Percentiles rank a stretch among this genome's conserved stretches.
Conservation (phyloP, 495 filamentous ascomycete genomes). For the Corynascus novoguineensis region DNA sequence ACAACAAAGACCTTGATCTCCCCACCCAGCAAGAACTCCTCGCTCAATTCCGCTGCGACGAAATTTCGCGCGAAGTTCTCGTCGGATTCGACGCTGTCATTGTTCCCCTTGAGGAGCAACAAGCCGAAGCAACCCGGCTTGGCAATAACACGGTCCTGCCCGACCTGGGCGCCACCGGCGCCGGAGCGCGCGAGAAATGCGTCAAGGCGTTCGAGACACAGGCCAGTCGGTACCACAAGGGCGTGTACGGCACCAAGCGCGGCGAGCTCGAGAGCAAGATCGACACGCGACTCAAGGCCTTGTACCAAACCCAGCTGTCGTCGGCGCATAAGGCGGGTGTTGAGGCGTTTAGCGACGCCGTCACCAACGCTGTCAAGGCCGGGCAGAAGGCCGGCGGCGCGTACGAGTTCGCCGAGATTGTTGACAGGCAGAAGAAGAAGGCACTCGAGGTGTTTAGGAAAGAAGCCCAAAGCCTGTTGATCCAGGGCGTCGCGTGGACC, state of each 20-base stretch:
- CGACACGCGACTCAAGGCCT: constrained; percentile 74
- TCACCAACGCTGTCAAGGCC: constrained; percentile 66
- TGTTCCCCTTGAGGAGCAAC: constrained; percentile 76
- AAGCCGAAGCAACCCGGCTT: constrained; percentile 61
- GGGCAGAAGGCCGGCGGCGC: constrained; percentile 83
- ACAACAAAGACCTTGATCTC: constrained; percentile 95
- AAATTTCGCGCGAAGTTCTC: constrained; percentile 83
- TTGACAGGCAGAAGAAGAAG: constrained; percentile 70
- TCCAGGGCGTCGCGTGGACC: constrained; percentile 77
- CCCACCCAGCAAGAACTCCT: constrained; percentile 96
- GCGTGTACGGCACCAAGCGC: constrained; percentile 79
- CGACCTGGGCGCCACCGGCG: constrained; percentile 72
- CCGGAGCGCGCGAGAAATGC: constrained; percentile 61
- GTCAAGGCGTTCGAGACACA: constrained; percentile 81
- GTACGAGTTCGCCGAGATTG: constrained; percentile 95
- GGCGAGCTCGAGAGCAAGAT: constrained; percentile 80
- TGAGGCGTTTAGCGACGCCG: constrained; percentile 78
- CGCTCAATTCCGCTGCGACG: constrained; percentile 95
- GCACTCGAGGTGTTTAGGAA: constrained; percentile 70
- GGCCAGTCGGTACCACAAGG: constrained; percentile 92
- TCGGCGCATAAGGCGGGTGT: constrained; percentile 89
- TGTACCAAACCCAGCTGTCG: constrained; percentile 80
- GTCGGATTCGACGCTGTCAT: constrained; percentile 79
- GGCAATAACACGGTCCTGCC: constrained; percentile 69
- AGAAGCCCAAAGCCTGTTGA: constrained; percentile 65